A percentile compares a stretch with the other conserved stretches of the same genome.
Evolutionary conservation across 2,329 filamentous ascomycete genomes (phyloP).

Genomic region (Mycosphaerella sp.): DNA sequence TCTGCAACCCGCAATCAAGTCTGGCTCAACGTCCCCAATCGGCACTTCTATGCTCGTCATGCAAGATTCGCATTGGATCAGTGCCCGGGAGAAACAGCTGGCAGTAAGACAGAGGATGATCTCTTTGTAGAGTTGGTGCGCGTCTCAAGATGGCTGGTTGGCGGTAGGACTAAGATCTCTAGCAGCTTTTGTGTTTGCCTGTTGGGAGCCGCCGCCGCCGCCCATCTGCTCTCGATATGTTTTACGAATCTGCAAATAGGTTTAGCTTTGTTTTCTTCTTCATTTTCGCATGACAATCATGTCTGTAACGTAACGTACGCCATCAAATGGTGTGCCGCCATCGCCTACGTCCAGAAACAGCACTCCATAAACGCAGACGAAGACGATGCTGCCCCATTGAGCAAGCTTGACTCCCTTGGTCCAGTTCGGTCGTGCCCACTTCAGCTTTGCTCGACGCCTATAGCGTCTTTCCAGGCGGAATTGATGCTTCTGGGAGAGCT

Average conservation of each 20-base stretch:
- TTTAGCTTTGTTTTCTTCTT: slow-evolving; percentile 40
- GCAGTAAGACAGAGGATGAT: not conserved
- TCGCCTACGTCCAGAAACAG: slow-evolving; percentile 52
- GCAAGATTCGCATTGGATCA: no score
- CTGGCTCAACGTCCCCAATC: no score
- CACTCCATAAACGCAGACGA: slow-evolving; percentile 51
- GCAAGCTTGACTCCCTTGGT: slow-evolving; percentile 58
- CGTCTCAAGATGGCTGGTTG: slow-evolving; percentile 9
- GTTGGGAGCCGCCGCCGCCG: not conserved
- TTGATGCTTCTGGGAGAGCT: slow-evolving; percentile 64
- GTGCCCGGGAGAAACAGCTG: not conserved
- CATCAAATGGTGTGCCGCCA: slow-evolving; percentile 46
- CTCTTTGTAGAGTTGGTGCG: not conserved
- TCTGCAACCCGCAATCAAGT: no score
- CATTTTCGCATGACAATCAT: slow-evolving; percentile 55
- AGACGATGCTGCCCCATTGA: slow-evolving; percentile 55
- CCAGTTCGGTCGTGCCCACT: slow-evolving; percentile 57
- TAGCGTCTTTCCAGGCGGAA: slow-evolving; percentile 74
- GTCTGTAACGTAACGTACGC: slow-evolving; percentile 48
- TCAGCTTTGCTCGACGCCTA: slow-evolving; percentile 60
- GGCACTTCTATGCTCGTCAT: no score
- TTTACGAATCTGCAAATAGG: slow-evolving; percentile 5
- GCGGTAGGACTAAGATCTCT: slow-evolving; percentile 9
- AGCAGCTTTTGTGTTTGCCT: not conserved
- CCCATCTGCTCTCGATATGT: slow-evolving; percentile 11